These are phyloP conservation scores for Colletotrichum orchidophilum DNA, from an alignment of 2,329 filamentous ascomycete genomes.

Conservation along the genomic window DNA sequence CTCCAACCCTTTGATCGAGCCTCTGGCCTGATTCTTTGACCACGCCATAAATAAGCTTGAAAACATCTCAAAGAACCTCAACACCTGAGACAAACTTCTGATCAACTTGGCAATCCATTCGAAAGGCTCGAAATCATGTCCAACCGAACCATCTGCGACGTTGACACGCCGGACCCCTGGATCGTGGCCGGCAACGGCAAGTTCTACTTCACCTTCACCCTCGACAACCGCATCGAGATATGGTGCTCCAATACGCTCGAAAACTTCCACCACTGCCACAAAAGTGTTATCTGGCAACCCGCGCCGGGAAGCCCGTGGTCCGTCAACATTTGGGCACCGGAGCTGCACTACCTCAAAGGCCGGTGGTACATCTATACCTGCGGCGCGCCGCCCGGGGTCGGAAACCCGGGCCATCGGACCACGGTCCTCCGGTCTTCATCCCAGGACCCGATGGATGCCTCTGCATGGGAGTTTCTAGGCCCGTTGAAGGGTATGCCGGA, in stretches of 20 bases:
- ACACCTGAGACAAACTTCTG: not conserved
- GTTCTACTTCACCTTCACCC: conserved; percentile 45
- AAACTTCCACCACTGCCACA: conserved; percentile 40
- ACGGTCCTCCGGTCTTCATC: conserved; percentile 53
- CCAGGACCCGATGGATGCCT: conserved; percentile 45
- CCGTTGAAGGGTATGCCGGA: conserved; percentile 58
- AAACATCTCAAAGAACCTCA: not conserved
- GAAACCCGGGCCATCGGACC: conserved; percentile 56
- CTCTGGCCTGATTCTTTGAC: not conserved
- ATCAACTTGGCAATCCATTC: not conserved
- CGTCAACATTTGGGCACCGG: conserved; percentile 37
- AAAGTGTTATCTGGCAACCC: conserved; percentile 39
- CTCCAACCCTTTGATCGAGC: not conserved
- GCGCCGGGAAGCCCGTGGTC: conserved; percentile 34
- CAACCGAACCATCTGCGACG: conserved; percentile 39
- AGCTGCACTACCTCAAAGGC: conserved; percentile 36
- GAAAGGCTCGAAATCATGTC: conserved; percentile 37
- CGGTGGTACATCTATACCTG: conserved; percentile 50
- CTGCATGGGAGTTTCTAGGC: conserved; percentile 60
- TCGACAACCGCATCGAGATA: conserved; percentile 47
- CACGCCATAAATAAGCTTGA: not conserved
- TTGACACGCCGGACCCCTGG: conserved; percentile 45
- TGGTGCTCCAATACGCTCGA: conserved; percentile 43
- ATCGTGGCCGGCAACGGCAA: conserved; percentile 38
- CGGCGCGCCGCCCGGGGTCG: conserved; percentile 52